These are phyloP conservation scores for Gracilaria caudata DNA, from an alignment of 23 red algal genomes.

Conservation along the genomic window DNA sequence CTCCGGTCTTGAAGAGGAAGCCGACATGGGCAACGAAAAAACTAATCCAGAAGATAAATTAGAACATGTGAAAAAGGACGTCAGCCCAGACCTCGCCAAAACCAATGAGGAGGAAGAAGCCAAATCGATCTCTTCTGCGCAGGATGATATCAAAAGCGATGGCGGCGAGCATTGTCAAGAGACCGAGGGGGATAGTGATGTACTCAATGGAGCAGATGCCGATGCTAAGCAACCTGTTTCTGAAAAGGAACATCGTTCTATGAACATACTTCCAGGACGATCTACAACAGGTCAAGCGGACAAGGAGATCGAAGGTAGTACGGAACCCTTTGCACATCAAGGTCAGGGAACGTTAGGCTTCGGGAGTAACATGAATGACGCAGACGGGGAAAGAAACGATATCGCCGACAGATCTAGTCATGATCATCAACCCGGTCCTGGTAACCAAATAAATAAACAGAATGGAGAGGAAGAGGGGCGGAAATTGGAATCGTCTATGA, in stretches of 20 bases:
- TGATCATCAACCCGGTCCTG: neutral
- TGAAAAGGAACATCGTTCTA: neutral
- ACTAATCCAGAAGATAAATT: neutral
- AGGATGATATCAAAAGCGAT: neutral
- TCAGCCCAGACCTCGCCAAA: neutral
- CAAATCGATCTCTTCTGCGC: neutral
- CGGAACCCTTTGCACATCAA: slow-evolving; percentile 24
- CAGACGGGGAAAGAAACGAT: neutral
- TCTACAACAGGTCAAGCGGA: slow-evolving; percentile 24
- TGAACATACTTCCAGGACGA: slow-evolving; percentile 4
- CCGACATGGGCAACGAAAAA: neutral
- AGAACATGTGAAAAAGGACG: neutral
- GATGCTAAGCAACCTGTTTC: neutral
- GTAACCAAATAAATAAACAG: neutral
- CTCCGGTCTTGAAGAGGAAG: neutral
- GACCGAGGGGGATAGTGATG: neutral
- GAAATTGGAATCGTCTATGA: neutral
- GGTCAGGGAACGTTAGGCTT: slow-evolving; percentile 5
- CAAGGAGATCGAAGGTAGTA: neutral
- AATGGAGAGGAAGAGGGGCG: neutral
- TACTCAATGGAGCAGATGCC: neutral
- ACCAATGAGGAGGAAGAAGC: neutral
- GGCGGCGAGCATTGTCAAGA: neutral
- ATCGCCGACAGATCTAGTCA: neutral
- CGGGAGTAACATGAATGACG: neutral